phyloP scores from a whole-genome alignment of 2,329 filamentous ascomycete genomes.

The Pseudocercospora macadamiae region DNA sequence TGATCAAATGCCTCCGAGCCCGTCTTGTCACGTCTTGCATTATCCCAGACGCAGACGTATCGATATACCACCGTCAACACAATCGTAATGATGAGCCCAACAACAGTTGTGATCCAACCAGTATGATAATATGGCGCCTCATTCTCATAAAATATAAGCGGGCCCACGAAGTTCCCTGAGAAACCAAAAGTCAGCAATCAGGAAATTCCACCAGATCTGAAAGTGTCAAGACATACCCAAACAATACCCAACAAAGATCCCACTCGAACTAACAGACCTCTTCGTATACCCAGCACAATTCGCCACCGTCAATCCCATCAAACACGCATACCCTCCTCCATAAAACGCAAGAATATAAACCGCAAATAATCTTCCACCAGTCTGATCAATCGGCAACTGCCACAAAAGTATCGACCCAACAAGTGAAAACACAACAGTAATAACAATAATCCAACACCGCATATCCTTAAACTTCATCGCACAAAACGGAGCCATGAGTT shows the following conservation, averaged over 20 bases:
- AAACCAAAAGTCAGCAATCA: slow-evolving; percentile 13
- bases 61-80: slow-evolving; percentile 50
- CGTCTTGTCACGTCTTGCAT: slow-evolving; percentile 46
- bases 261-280: slow-evolving; percentile 52
- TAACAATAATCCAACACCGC: slow-evolving; percentile 45
- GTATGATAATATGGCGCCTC: slow-evolving; percentile 46
- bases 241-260: slow-evolving; percentile 57
- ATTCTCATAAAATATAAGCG: slow-evolving; percentile 46
- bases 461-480: slow-evolving; percentile 43
- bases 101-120: slow-evolving; percentile 44
- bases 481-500: slow-evolving; percentile 45
- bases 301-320: slow-evolving; percentile 55
- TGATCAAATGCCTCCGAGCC: slow-evolving; percentile 56
- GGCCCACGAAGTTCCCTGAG: slow-evolving; percentile 49
- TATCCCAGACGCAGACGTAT: slow-evolving; percentile 49
- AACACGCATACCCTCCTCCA: slow-evolving; percentile 53
- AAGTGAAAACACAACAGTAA: slow-evolving; percentile 48
- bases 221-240: slow-evolving; percentile 39
- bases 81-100: slow-evolving; percentile 39
- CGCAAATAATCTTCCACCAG: slow-evolving; percentile 53
- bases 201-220: not conserved
- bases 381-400: slow-evolving; percentile 45
- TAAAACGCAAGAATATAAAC: slow-evolving; percentile 53
- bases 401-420: slow-evolving; percentile 49
- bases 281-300: slow-evolving; percentile 60